Base-by-base conservation (phyloP, 192 early-diverging fungal genomes). In the Cladochytrium replicatum region DNA sequence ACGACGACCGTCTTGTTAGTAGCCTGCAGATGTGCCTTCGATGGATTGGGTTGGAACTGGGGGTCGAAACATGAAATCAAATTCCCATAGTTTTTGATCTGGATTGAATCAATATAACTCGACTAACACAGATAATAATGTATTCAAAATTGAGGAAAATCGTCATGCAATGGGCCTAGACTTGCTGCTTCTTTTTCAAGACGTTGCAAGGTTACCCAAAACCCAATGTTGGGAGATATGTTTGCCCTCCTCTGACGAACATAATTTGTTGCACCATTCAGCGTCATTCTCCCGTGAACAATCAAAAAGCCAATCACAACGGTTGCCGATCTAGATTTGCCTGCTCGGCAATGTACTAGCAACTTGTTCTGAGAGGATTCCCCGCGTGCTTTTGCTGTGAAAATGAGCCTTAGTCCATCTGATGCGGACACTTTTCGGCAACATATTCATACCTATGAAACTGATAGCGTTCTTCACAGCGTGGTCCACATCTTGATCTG, bases 211-310 rank as follows among this genome's bases (percentile, higher is more conserved):
- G 84, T 74, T 13, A 78, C 63, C 46, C 83, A 76, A 60, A 87
- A 87, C 9, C 85, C 85, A 63, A 87, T 75, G 54, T 87, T 87
- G 21, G 83, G 83, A 9, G 74, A 78, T 48, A 85, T 80, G n/a
- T 74, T 75, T 23, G 71, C 65, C 9, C 85, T 52, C n/a, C 67
- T 67, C 34, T 73, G 64, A 24, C 75, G 70, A 2, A 87, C 80
- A 55, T 71, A 75, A 15, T 80, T 67, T 54, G 83, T 84, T 4
- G 85, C 81, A 11, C 61, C 69, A 43, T 69, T 69, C 19, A 87
- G 48, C 0, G 77, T 70, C 79, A 82, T 81, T 8, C 63, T 63
- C 43, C 77, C 61, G n/a, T 60, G 62, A 25, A 61, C 43, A 8
- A 87, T 72, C 27, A 87, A 39, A 48, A 84, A 85, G 8, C 70